phyloP scores from a whole-genome alignment of 78 protist genomes.

The Isochrysis galbana region DNA sequence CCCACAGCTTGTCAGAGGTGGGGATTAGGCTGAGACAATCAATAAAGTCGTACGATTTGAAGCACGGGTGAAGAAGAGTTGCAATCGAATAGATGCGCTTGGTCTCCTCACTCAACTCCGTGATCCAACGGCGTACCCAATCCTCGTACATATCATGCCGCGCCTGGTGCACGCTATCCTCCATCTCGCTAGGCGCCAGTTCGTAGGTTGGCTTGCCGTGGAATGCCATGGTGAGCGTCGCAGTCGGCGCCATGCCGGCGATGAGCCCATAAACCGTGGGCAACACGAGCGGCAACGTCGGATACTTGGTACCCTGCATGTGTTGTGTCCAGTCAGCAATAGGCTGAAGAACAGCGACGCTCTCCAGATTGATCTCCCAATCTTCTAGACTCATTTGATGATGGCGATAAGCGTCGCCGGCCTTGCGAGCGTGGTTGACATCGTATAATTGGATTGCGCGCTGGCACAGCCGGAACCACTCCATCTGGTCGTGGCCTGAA shows the following conservation, averaged over 20 bases:
- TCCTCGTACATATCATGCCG: background rate
- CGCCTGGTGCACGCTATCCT: background rate
- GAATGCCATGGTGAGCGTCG: background rate
- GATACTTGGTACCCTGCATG: background rate
- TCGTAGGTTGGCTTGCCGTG: background rate
- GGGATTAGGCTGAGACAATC: background rate
- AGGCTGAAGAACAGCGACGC: background rate
- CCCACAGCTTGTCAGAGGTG: background rate
- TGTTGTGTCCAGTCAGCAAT: background rate
- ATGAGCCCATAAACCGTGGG: background rate
- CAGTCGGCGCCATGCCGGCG: background rate
- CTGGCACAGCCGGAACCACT: background rate
- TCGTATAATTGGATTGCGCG: background rate
- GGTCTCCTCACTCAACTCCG: background rate
- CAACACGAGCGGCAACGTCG: background rate
- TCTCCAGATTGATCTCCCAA: background rate
- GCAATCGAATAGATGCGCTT: background rate
- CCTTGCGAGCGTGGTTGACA: background rate
- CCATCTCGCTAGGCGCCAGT: background rate
- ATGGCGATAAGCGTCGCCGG: background rate
- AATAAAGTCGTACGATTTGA: background rate
- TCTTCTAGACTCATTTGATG: background rate
- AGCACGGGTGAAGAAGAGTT: background rate
- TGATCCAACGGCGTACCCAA: background rate
- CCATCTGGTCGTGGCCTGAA: background rate